Conservation (phyloP, 139 green algal genomes). For the Chlorella ohadii region DNA sequence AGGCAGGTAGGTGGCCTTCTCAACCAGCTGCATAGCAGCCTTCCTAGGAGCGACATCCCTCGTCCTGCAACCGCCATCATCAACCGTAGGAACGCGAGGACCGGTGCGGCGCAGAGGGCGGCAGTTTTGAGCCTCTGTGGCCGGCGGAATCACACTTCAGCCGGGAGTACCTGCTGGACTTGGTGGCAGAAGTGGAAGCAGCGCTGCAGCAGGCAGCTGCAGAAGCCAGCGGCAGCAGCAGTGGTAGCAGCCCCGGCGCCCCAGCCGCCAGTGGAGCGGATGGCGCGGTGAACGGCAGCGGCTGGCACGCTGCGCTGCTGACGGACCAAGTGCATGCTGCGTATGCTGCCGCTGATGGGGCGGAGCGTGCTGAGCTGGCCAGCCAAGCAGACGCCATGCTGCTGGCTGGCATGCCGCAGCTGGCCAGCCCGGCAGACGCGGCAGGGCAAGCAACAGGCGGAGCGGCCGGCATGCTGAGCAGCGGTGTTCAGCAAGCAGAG, state of each 20-base stretch:
- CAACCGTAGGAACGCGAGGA: background rate
- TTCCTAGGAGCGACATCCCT: too few species aligned
- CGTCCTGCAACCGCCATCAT: too few species aligned
- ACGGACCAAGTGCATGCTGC: background rate
- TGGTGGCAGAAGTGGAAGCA: background rate
- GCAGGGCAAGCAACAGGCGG: too few species aligned
- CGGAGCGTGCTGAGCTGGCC: background rate
- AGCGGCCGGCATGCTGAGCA: too few species aligned
- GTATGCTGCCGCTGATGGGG: background rate
- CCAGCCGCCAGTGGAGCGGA: background rate
- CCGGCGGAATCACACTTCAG: slow-evolving; percentile 20
- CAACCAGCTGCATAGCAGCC: too few species aligned
- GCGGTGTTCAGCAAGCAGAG: background rate
- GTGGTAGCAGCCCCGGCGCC: background rate
- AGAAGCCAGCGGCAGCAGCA: background rate
- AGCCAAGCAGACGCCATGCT: slow-evolving; percentile 4
- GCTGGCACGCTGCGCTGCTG: background rate
- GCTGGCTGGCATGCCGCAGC: background rate
- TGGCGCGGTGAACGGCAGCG: background rate
- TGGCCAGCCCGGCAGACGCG: background rate
- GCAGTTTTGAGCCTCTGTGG: background rate
- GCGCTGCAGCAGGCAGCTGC: background rate
- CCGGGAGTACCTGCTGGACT: slow-evolving; percentile 5
- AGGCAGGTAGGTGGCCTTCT: too few species aligned
- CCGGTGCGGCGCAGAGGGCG: background rate